Conservation (phyloP, 1,284 basidiomycete species). For the Melampsora abietis-canadensis region DNA sequence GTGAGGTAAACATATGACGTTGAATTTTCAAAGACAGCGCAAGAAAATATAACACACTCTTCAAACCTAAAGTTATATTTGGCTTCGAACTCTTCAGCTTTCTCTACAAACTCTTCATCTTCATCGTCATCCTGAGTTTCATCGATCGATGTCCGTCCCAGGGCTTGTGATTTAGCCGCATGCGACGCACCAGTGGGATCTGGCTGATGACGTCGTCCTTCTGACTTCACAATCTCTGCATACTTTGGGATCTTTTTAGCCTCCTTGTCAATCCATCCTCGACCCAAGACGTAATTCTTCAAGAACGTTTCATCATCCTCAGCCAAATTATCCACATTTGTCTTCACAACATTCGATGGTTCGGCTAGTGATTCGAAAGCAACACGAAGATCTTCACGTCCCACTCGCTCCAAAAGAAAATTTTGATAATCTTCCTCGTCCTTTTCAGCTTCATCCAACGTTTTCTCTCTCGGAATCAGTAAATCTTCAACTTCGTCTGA, state of each 20-base stretch:
- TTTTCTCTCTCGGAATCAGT: conserved; percentile 69
- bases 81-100: conserved; percentile 69
- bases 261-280: conserved; percentile 82
- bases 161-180: conserved; percentile 81
- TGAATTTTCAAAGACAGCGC: background rate
- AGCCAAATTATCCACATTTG: conserved; percentile 33
- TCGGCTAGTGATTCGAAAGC: conserved; percentile 43
- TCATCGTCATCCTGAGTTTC: conserved; percentile 51
- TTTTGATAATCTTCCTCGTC: conserved; percentile 76
- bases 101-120: conserved; percentile 49
- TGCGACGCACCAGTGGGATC: conserved; percentile 58
- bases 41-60: conserved; percentile 61
- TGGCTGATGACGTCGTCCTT: conserved; percentile 50
- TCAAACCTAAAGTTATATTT: conserved; percentile 94
- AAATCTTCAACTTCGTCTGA: conserved; percentile 58
- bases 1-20: background rate
- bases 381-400: conserved; percentile 62
- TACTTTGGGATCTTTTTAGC: conserved; percentile 50
- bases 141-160: conserved; percentile 51
- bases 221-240: conserved; percentile 50
- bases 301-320: conserved; percentile 68
- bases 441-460: conserved; percentile 68
- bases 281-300: conserved; percentile 71
- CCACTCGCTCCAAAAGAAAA: conserved; percentile 77
- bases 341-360: conserved; percentile 44